Evolutionary conservation across 1,284 basidiomycete species (phyloP).

Genomic region (Tetrapyrgos nigripes): DNA sequence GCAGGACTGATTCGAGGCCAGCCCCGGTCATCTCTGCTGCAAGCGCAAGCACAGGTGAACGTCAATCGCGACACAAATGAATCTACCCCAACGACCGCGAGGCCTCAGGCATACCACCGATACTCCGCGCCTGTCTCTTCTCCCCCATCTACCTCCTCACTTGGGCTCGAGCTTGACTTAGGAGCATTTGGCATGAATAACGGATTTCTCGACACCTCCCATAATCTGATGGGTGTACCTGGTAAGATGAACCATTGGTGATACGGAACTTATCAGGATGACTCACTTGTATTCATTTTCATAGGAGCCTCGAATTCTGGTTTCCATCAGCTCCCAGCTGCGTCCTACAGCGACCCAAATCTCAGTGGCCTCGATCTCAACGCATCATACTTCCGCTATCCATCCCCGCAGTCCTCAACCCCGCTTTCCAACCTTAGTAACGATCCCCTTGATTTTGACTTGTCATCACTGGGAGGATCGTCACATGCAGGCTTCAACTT

Average conservation of each 20-base stretch:
- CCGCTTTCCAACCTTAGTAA: conserved; percentile 30
- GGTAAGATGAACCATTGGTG: conserved; percentile 36
- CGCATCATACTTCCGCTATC: conserved; percentile 33
- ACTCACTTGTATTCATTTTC: conserved; percentile 12
- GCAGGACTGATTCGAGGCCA: conserved; percentile 82
- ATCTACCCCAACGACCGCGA: conserved; percentile 24
- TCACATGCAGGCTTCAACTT: conserved; percentile 34
- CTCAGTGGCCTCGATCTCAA: conserved; percentile 34
- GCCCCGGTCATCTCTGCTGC: conserved; percentile 61
- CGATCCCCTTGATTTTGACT: conserved; percentile 31
- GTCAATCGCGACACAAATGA: conserved; percentile 13
- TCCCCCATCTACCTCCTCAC: conserved; percentile 9
- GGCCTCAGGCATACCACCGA: conserved; percentile 7
- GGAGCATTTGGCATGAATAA: conserved; percentile 11
- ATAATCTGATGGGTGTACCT: conserved; percentile 43
- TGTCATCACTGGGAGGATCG: conserved; percentile 9
- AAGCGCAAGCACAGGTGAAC: conserved; percentile 32
- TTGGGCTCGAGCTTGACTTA: conserved; percentile 19
- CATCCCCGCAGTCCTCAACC: conserved; percentile 29
- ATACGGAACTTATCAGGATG: background rate
- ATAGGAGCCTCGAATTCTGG: conserved; percentile 23
- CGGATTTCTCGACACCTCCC: conserved; percentile 17
- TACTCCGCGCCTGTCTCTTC: conserved; percentile 14
- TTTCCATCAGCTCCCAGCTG: conserved; percentile 39
- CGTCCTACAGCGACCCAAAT: conserved; percentile 37